These are phyloP conservation scores for Tolypocladium capitatum DNA, from an alignment of 2,329 filamentous ascomycete genomes.

Conservation along the genomic window DNA sequence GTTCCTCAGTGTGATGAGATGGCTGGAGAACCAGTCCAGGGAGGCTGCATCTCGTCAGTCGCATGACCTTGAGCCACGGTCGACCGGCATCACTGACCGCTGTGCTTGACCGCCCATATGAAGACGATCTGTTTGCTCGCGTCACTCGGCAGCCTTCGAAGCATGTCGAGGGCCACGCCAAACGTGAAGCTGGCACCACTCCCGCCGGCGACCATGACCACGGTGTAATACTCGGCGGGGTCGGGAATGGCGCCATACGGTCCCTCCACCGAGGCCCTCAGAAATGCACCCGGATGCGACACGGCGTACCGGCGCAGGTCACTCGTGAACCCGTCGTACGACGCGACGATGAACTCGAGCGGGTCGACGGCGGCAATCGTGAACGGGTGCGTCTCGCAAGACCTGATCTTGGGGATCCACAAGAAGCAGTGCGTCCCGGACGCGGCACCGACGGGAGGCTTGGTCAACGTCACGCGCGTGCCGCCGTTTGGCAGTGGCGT, in stretches of 20 bases:
- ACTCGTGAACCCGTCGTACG: slow-evolving; percentile 45
- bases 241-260: slow-evolving; percentile 44
- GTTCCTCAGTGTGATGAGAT: slow-evolving; percentile 17
- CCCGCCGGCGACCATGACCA: slow-evolving; percentile 47
- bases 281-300: slow-evolving; percentile 31
- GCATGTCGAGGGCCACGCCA: slow-evolving; percentile 23
- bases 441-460: slow-evolving; percentile 29
- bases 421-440: slow-evolving; percentile 51
- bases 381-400: slow-evolving; percentile 49
- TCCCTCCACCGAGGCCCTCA: slow-evolving; percentile 42
- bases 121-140: slow-evolving; percentile 19
- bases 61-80: not conserved
- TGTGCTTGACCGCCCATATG: slow-evolving; percentile 25
- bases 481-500: slow-evolving; percentile 39
- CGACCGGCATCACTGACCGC: slow-evolving; percentile 14
- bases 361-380: slow-evolving; percentile 41
- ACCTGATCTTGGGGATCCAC: slow-evolving; percentile 46
- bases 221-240: slow-evolving; percentile 36
- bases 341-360: slow-evolving; percentile 44
- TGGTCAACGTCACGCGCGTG: slow-evolving; percentile 39
- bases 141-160: slow-evolving; percentile 12
- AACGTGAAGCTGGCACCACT: slow-evolving; percentile 45
- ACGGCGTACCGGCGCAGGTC: slow-evolving; percentile 38
- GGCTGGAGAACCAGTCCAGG: slow-evolving; percentile 23
- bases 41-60: slow-evolving; percentile 13